These are phyloP conservation scores for Quercus agrifolia DNA, from an alignment of 306 rosid genomes.

Conservation along the genomic window DNA sequence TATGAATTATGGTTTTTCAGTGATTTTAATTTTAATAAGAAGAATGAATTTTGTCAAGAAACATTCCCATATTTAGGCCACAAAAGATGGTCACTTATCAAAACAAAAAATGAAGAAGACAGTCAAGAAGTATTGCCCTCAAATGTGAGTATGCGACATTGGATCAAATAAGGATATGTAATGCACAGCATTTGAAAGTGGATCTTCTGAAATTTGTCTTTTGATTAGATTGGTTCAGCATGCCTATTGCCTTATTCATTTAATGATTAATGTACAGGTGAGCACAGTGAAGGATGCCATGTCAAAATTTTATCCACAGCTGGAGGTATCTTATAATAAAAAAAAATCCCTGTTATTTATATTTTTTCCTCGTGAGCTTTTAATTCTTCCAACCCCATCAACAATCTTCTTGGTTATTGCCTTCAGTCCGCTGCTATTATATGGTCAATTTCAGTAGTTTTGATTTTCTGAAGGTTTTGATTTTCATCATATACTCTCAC, in stretches of 20 bases:
- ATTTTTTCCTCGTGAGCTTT: too few species aligned
- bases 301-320: conserved; percentile 79
- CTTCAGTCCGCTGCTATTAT: neutral
- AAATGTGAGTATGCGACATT: neutral
- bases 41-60: conserved; percentile 19
- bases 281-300: conserved; percentile 82
- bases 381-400: neutral
- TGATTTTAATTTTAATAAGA: conserved; percentile 3
- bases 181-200: conserved; percentile 6
- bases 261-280: conserved; percentile 48
- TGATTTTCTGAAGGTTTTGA: neutral
- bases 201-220: neutral
- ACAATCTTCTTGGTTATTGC: neutral
- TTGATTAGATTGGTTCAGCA: conserved; percentile 17
- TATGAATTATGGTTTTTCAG: conserved; percentile 12
- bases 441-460: neutral
- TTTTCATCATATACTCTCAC: neutral
- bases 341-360: neutral
- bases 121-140: conserved; percentile 3
- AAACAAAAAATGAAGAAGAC: neutral
- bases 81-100: neutral
- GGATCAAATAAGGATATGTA: conserved; percentile 1
- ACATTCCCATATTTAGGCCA: too few species aligned
- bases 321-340: conserved; percentile 55
- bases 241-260: conserved; percentile 22